A percentile compares a stretch with the other conserved stretches of the same genome.
phyloP scores from a whole-genome alignment of 768 basidiomycete species.

The Serendipita sp. region DNA sequence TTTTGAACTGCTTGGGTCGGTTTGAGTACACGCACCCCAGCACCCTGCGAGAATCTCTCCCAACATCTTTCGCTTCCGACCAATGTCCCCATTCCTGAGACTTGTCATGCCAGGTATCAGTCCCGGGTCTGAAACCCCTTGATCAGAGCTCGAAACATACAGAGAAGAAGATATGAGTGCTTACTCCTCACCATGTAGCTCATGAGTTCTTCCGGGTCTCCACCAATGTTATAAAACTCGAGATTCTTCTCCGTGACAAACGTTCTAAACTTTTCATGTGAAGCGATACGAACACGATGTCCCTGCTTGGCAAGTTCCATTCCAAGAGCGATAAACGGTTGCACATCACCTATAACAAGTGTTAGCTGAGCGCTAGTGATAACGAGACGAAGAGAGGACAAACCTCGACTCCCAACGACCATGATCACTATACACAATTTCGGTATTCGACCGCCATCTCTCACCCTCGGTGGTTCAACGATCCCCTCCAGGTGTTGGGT shows the following conservation, averaged over 20 bases:
- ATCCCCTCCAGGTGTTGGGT: not conserved
- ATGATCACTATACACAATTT: conserved; percentile 44
- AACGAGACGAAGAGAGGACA: conserved; percentile 10
- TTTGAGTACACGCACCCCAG: conserved; percentile 35
- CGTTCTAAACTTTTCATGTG: conserved; percentile 40
- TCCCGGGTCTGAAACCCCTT: conserved; percentile 34
- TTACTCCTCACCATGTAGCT: conserved; percentile 58
- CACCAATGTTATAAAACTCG: conserved; percentile 46
- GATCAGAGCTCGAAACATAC: not conserved
- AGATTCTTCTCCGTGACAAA: conserved; percentile 36
- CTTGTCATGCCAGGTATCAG: conserved; percentile 43
- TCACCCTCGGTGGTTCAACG: not conserved
- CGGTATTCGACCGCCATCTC: conserved; percentile 11
- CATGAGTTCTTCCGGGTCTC: conserved; percentile 49
- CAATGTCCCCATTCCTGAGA: conserved; percentile 44
- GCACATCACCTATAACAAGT: conserved; percentile 36
- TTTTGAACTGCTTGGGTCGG: conserved; percentile 27
- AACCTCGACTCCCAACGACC: conserved; percentile 51
- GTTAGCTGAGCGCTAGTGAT: not conserved
- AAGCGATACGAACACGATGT: conserved; percentile 45
- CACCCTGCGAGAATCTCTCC: conserved; percentile 46
- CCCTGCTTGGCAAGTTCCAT: conserved; percentile 30
- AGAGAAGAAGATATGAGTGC: conserved; percentile 9
- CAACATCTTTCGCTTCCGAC: conserved; percentile 41
- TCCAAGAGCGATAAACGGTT: conserved; percentile 47